phyloP scores from a whole-genome alignment of 2,329 filamentous ascomycete genomes.

The Penicillium sp. region DNA sequence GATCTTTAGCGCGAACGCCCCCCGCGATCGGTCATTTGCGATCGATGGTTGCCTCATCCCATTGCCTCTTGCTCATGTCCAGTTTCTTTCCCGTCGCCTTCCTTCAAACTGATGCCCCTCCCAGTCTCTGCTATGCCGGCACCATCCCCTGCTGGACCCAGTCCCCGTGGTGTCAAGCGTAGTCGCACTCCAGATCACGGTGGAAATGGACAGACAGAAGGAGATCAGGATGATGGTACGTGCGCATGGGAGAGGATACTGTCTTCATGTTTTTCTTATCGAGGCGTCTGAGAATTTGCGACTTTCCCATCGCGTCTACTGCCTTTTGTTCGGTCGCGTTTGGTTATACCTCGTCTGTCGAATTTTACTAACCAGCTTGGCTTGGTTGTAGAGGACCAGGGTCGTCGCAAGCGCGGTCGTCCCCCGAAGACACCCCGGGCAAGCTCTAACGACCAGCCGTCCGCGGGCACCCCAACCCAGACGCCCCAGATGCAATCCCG shows the following conservation, averaged over 20 bases:
- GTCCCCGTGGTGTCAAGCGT: slow-evolving; percentile 71
- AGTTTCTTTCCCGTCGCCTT: slow-evolving; percentile 22
- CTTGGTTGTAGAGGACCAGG: slow-evolving; percentile 37
- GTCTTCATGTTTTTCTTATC: slow-evolving; percentile 27
- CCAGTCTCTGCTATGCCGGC: slow-evolving; percentile 37
- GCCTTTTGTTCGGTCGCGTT: slow-evolving; percentile 42
- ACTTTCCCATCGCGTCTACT: slow-evolving; percentile 13
- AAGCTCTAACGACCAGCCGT: slow-evolving; percentile 31
- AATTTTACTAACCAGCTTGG: slow-evolving; percentile 18
- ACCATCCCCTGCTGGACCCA: slow-evolving; percentile 49
- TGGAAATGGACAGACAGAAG: slow-evolving; percentile 56
- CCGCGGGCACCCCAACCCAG: slow-evolving; percentile 34
- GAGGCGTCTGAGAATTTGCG: slow-evolving; percentile 23
- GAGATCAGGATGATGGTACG: slow-evolving; percentile 73
- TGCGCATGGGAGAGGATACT: slow-evolving; percentile 32
- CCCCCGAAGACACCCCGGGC: slow-evolving; percentile 49
- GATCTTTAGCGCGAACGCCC: slow-evolving; percentile 2
- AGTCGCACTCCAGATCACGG: slow-evolving; percentile 71
- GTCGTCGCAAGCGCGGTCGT: slow-evolving; percentile 50
- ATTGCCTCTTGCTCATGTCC: slow-evolving; percentile 9
- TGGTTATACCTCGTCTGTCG: background rate
- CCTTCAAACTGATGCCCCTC: slow-evolving; percentile 34
- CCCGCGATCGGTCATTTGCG: slow-evolving; percentile 3
- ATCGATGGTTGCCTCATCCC: slow-evolving; percentile 5
- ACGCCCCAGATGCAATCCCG: slow-evolving; percentile 44